A percentile compares a stretch with the other conserved stretches of the same genome.
Evolutionary conservation across 2,329 filamentous ascomycete genomes (phyloP).

Genomic region (Neoascochyta sp.): DNA sequence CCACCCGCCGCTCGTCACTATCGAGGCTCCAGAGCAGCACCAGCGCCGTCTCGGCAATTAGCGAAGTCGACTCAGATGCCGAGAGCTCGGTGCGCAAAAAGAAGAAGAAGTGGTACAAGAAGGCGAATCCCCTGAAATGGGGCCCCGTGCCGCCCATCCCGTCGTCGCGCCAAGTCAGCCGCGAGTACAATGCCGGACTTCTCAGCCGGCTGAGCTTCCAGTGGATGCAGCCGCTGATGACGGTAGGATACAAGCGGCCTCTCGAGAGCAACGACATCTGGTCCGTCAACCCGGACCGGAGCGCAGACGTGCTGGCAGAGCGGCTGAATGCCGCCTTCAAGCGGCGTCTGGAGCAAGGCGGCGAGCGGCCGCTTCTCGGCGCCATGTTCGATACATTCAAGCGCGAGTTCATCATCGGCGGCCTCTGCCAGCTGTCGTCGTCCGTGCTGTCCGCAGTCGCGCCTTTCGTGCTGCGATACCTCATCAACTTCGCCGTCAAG

Average conservation of each 20-base stretch:
- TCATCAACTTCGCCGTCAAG: constrained; percentile 79
- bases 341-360: constrained; percentile 62
- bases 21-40: constrained; percentile 28
- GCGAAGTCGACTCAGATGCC: constrained; percentile 26
- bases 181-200: constrained; percentile 69
- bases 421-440: constrained; percentile 69
- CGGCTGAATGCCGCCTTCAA: constrained; percentile 67
- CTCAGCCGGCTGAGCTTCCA: constrained; percentile 76
- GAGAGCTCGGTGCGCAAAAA: constrained; percentile 23
- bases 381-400: constrained; percentile 85
- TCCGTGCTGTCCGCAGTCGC: constrained; percentile 71
- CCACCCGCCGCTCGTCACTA: too few species aligned
- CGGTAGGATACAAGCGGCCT: constrained; percentile 74
- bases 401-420: constrained; percentile 79
- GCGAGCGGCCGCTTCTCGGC: constrained; percentile 70
- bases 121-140: constrained; percentile 47
- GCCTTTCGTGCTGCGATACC: constrained; percentile 78
- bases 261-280: constrained; percentile 85
- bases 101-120: constrained; percentile 61
- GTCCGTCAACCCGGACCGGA: constrained; percentile 76
- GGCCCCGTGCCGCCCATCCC: constrained; percentile 55
- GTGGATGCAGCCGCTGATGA: constrained; percentile 89
- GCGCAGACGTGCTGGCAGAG: constrained; percentile 64
- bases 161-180: constrained; percentile 53
- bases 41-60: constrained; percentile 27